Evolutionary conservation across 2,329 filamentous ascomycete species (phyloP).

Genomic region (Fonsecaea multimorphosa): DNA sequence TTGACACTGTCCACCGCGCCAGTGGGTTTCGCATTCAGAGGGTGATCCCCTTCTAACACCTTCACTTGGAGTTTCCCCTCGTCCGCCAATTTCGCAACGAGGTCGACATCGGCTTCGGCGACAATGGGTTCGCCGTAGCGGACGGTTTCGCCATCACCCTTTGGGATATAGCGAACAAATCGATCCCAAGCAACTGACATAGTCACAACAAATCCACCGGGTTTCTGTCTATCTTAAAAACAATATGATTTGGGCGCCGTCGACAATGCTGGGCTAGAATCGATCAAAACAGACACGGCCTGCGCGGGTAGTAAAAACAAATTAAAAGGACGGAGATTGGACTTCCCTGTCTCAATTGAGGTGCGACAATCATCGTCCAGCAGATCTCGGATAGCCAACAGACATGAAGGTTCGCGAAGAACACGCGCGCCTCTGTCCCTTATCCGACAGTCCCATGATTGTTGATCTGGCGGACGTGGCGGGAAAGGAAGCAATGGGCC

Average conservation of each 20-base stretch:
- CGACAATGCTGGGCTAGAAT: too few relatives aligned
- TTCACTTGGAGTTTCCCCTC: not conserved
- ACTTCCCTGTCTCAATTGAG: too few relatives aligned
- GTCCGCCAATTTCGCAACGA: not conserved
- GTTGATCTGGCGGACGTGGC: too few relatives aligned
- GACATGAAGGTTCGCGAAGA: too few relatives aligned
- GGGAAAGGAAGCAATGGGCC: too few relatives aligned
- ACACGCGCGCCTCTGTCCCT: too few relatives aligned
- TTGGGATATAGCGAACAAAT: not conserved
- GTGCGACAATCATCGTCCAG: too few relatives aligned
- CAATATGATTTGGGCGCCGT: not conserved
- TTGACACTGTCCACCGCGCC: not conserved
- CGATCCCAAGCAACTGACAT: constrained; percentile 1
- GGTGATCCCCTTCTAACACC: not conserved
- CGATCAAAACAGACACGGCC: too few relatives aligned
- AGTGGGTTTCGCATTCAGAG: not conserved
- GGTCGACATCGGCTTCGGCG: not conserved
- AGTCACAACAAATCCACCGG: not conserved
- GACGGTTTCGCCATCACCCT: not conserved
- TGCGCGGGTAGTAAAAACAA: too few relatives aligned
- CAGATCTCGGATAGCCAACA: too few relatives aligned
- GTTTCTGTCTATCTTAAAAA: not conserved
- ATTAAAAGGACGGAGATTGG: too few relatives aligned
- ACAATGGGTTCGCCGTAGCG: constrained; percentile 6
- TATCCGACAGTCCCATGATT: too few relatives aligned